Percentiles rank a stretch among this genome's conserved stretches.
Evolutionary conservation across 2,329 filamentous ascomycete genomes (phyloP).

Genomic region (Claviceps sorghi): DNA sequence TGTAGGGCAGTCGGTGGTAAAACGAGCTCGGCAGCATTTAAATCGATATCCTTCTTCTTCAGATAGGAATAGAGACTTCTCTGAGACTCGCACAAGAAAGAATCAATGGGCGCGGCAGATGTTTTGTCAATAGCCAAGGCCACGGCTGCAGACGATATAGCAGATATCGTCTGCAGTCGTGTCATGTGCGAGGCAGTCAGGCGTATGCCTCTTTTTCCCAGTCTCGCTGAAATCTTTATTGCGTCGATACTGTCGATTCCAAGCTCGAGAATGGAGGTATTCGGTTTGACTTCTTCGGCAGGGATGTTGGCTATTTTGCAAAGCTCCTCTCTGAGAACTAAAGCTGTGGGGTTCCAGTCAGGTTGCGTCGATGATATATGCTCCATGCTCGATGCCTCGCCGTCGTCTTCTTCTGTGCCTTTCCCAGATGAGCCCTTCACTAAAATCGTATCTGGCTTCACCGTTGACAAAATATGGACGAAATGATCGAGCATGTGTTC

Average conservation of each 20-base stretch:
- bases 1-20: constrained; percentile 72
- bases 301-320: constrained; percentile 43
- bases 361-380: neutral
- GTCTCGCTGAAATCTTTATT: constrained; percentile 64
- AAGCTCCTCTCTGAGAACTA: constrained; percentile 44
- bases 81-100: neutral
- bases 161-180: constrained; percentile 51
- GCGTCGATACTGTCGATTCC: constrained; percentile 87
- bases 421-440: neutral
- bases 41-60: constrained; percentile 15
- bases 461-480: constrained; percentile 11
- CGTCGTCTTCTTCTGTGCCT: neutral
- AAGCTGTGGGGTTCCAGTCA: constrained; percentile 23
- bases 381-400: neutral
- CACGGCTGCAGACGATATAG: constrained; percentile 6
- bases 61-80: constrained; percentile 25
- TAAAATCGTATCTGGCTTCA: constrained; percentile 6
- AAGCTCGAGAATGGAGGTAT: constrained; percentile 60
- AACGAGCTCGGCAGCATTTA: constrained; percentile 37
- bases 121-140: constrained; percentile 26
- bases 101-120: no score
- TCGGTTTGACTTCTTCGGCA: constrained; percentile 34
- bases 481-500: constrained; percentile 26
- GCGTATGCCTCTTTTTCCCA: constrained; percentile 45
- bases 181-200: constrained; percentile 67